These are phyloP conservation scores for Hypoxylon trugodes DNA, from an alignment of 495 filamentous ascomycete species.

Conservation along the genomic window DNA sequence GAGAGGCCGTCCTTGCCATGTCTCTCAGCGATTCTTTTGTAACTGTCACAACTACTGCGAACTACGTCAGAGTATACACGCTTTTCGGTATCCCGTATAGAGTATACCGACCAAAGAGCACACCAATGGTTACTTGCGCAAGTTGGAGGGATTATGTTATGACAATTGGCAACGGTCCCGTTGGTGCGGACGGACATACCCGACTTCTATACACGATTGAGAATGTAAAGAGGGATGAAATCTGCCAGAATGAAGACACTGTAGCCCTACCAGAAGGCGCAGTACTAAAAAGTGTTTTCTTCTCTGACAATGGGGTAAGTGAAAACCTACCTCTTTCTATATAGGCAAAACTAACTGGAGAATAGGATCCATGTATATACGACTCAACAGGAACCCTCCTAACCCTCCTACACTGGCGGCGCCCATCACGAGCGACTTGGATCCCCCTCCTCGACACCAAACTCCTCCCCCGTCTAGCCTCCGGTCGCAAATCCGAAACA, in stretches of 20 bases:
- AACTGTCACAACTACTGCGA: slow-evolving; percentile 81
- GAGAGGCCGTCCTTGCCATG: slow-evolving; percentile 83
- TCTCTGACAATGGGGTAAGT: slow-evolving; percentile 83
- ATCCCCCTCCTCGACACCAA: slow-evolving; percentile 90
- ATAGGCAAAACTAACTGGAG: slow-evolving; percentile 32
- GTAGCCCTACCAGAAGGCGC: slow-evolving; percentile 80
- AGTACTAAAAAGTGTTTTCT: slow-evolving; percentile 83
- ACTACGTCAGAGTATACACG: slow-evolving; percentile 92
- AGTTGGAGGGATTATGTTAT: slow-evolving; percentile 94
- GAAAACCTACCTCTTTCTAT: not conserved
- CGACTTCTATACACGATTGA: slow-evolving; percentile 86
- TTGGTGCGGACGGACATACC: slow-evolving; percentile 77
- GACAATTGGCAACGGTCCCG: slow-evolving; percentile 89
- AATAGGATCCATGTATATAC: slow-evolving; percentile 89
- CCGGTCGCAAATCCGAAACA: slow-evolving; percentile 83
- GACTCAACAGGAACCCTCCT: slow-evolving; percentile 88
- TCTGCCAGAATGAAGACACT: slow-evolving; percentile 89
- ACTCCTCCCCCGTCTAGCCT: slow-evolving; percentile 78
- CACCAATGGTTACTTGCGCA: slow-evolving; percentile 87
- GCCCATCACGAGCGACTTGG: slow-evolving; percentile 85
- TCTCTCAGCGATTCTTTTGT: slow-evolving; percentile 93
- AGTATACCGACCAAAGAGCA: slow-evolving; percentile 89
- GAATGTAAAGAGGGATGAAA: slow-evolving; percentile 91
- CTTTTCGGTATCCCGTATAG: slow-evolving; percentile 89
- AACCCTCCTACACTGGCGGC: slow-evolving; percentile 89